Evolutionary conservation across 2,329 filamentous ascomycete genomes (phyloP), one percentile per base, ranked within the genome.

Genomic region (Dothideomycetes sp.): DNA sequence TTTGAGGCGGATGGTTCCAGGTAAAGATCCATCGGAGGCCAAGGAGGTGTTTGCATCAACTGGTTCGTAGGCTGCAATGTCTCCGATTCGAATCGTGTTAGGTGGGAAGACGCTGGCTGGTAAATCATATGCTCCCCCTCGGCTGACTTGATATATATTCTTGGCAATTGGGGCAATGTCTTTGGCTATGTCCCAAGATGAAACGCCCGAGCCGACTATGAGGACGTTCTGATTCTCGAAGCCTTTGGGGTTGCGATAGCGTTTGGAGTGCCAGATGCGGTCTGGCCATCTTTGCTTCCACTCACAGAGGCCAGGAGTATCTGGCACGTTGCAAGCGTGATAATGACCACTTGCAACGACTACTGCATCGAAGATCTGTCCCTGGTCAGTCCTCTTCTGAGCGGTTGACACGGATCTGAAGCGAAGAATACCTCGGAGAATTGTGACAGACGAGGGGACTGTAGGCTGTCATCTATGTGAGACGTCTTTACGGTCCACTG

Each of bases 101-200:
- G 61, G 53, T 0, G 79, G 78, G 1, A 83, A 60, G 14, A 78
- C 50, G 2, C 52, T 62, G 0, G 63, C 56, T 0, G 74, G 67
- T 0, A 79, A 54, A 51, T 83, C 79, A 42, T 77, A 81, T 0
- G 61, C 57, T 3, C 79, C 78, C 18, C 72, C 69, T 17, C 79
- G 65, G 1, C 75, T 74, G 45, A 72, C 78, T 47, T 74, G 71
- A 45, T 66, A 71, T 5, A 73, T 61, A 1, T 49, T 59, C 3
- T 58, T 58, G 3, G 68, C 68, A 4, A 65, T 42, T 0, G 58
- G 52, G 2, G 64, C 59, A n/a, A 73, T 57, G 44, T 75, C 70
- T 31, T 64, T 63, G 3, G 70, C 69, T 16, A 75, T 73, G 45
- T 75, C 72, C 29, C 59, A 64, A 0, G 72, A 68, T 0, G 73